phyloP scores from a whole-genome alignment of 2,329 filamentous ascomycete species.

The Aureobasidium leucospermi region DNA sequence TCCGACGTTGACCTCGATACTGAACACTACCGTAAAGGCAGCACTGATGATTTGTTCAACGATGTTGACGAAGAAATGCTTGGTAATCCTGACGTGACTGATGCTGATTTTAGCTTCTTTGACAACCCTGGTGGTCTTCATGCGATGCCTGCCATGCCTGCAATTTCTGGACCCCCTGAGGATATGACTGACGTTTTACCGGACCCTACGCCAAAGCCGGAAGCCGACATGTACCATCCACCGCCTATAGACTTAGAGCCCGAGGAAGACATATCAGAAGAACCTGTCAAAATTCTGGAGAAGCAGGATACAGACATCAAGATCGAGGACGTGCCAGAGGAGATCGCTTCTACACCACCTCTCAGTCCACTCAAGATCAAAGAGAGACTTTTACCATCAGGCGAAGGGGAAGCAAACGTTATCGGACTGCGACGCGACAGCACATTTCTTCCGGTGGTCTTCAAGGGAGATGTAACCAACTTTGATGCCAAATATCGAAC shows the following conservation, averaged over 20 bases:
- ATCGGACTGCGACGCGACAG: constrained; percentile 28
- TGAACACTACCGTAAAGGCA: constrained; percentile 27
- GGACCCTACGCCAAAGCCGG: not conserved
- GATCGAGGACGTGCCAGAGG: not conserved
- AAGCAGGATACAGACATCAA: not conserved
- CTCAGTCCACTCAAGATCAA: constrained; percentile 36
- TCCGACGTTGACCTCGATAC: constrained; percentile 48
- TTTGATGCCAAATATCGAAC: constrained; percentile 48
- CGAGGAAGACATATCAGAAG: not conserved
- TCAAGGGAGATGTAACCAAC: constrained; percentile 40
- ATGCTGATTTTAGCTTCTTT: constrained; percentile 79
- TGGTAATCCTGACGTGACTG: constrained; percentile 66
- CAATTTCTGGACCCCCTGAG: not conserved
- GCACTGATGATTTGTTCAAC: constrained; percentile 55
- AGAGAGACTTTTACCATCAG: constrained; percentile 42
- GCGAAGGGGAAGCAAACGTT: constrained; percentile 26
- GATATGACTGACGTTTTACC: not conserved
- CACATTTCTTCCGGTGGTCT: constrained; percentile 45
- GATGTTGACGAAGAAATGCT: constrained; percentile 65
- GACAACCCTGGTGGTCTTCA: constrained; percentile 49
- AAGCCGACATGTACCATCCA: not conserved
- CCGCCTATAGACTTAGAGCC: not conserved
- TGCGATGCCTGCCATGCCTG: constrained; percentile 16
- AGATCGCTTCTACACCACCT: constrained; percentile 26
- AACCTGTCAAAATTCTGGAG: not conserved